Conservation (phyloP, 2,329 filamentous ascomycete species). For the Domatiomyces globalis region DNA sequence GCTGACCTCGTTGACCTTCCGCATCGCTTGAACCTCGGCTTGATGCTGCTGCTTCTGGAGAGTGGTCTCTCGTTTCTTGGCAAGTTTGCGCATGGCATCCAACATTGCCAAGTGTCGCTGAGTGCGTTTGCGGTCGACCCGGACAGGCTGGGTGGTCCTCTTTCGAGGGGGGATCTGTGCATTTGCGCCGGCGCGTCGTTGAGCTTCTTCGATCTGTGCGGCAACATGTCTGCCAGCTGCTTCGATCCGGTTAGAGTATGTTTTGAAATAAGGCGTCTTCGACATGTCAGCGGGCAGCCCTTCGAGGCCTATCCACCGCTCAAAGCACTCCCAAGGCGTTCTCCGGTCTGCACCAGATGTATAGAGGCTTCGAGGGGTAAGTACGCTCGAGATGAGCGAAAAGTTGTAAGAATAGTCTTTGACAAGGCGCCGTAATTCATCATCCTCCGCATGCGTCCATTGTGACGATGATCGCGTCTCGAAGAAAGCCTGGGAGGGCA, state of each 20-base stretch:
- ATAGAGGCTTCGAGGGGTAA: slow-evolving; percentile 60
- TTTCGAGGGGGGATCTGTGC: slow-evolving; percentile 44
- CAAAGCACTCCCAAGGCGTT: slow-evolving; percentile 97
- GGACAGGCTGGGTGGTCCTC: slow-evolving; percentile 59
- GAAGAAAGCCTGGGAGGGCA: slow-evolving; percentile 84
- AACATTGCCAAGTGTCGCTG: slow-evolving; percentile 78
- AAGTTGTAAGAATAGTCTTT: slow-evolving; percentile 95
- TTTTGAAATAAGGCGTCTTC: slow-evolving; percentile 89
- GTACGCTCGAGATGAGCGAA: slow-evolving; percentile 76
- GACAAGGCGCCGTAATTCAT: slow-evolving; percentile 70
- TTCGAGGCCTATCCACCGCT: slow-evolving; percentile 86
- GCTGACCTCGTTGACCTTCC: slow-evolving; percentile 55
- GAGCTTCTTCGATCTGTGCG: slow-evolving; percentile 40
- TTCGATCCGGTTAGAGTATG: slow-evolving; percentile 50
- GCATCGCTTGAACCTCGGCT: slow-evolving; percentile 59
- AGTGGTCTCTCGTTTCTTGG: slow-evolving; percentile 79
- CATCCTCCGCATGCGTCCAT: slow-evolving; percentile 82
- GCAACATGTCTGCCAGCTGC: slow-evolving; percentile 46
- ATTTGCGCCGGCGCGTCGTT: slow-evolving; percentile 35
- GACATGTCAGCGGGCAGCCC: slow-evolving; percentile 84
- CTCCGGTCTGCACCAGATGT: slow-evolving; percentile 76
- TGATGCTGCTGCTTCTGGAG: slow-evolving; percentile 78
- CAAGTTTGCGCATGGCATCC: slow-evolving; percentile 87
- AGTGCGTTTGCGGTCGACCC: slow-evolving; percentile 74
- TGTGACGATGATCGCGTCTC: slow-evolving; percentile 76